Evolutionary conservation across 2,329 filamentous ascomycete species (phyloP), one percentile per base, ranked within the genome.

Genomic region (Fusarium incarnatum): DNA sequence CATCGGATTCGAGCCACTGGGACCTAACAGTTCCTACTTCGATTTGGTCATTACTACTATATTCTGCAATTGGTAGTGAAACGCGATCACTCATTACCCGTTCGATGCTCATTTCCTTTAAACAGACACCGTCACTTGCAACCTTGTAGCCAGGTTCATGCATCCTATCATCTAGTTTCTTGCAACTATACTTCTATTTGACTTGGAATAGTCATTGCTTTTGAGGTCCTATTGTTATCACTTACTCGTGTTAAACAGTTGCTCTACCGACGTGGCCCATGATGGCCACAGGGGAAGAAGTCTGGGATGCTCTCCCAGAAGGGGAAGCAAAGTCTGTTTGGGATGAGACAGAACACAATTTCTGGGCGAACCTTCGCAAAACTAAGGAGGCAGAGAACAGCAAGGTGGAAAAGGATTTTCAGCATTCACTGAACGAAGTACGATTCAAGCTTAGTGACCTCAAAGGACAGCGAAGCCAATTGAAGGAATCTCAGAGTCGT

Each of bases 321-420:
- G 74, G 80, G 7, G 78, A 80, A 63, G 74, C 77, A 46, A 71
- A 71, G 27, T 76, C 74, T 12, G 75, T 79, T n/a, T 81, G 79
- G 79, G 70, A 77, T 30, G 77, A 80, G 56, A 78, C 78, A 18
- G 79, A 81, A 49, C 64, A 68, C 45, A 79, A 79, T 40, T 81
- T 80, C 30, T 81, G 79, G 79, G 34, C 63, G 40, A 67, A 68
- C 16, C 78, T 78, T 37, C 71, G 75, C 20, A 57, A 57, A 9
- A 63, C 76, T 28, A 73, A 77, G 49, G 69, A 74, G n/a, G 41
- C 49, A 7, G 67, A 67, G 23, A 74, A 75, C 28, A 64, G 59
- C 22, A 67, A 71, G n/a, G 56, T 71, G 12, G 75, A 78, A 28
- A 65, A 74, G 13, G 67, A 71, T 5, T 78, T 73, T 41, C 75